Conservation (phyloP, 2,329 filamentous ascomycete genomes). For the Diaporthe helianthi region DNA sequence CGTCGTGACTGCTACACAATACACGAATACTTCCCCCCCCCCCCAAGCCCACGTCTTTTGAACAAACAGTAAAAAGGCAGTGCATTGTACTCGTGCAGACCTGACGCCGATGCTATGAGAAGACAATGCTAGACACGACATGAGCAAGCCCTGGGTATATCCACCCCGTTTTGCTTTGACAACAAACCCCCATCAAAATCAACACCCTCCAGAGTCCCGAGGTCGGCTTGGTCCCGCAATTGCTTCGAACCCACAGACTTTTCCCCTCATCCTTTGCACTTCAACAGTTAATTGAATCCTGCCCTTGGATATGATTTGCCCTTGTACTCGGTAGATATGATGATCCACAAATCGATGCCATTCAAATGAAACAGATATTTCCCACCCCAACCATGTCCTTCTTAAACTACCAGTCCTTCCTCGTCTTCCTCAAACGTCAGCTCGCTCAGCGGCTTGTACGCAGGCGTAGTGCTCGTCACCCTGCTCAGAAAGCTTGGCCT, state of each 20-base stretch:
- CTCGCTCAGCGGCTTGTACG: constrained; percentile 32
- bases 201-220: no score
- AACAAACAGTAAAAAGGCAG: constrained; percentile 22
- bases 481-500: constrained; percentile 29
- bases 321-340: constrained; percentile 27
- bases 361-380: constrained; percentile 13
- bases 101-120: constrained; percentile 23
- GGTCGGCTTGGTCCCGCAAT: background rate
- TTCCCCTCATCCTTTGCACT: background rate
- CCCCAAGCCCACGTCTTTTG: background rate
- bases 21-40: background rate
- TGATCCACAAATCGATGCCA: constrained; percentile 25
- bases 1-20: background rate
- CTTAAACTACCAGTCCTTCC: constrained; percentile 12
- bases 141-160: constrained; percentile 19
- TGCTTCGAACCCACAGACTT: background rate
- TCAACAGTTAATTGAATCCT: background rate
- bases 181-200: constrained; percentile 1
- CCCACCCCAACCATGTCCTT: background rate
- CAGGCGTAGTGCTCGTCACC: constrained; percentile 30
- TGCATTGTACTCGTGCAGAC: constrained; percentile 7
- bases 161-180: background rate
- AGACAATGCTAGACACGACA: constrained; percentile 17
- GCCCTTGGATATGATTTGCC: constrained; percentile 1
- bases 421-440: constrained; percentile 33